Evolutionary conservation across 306 rosid genomes (phyloP).

Genomic region (Acacia melanoxylon): DNA sequence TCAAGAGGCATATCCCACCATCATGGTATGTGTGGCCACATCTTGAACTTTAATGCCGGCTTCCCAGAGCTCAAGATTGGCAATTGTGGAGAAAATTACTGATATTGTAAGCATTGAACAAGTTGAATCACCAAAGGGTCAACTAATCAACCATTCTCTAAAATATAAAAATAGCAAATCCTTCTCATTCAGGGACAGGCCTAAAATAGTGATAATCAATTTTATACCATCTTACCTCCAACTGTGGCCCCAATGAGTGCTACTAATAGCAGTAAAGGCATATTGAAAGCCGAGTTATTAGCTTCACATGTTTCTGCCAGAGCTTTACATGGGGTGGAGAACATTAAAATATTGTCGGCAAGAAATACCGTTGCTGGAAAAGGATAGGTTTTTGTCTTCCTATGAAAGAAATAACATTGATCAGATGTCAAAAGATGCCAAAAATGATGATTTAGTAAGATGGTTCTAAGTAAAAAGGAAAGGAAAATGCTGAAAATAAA

Average conservation of each 20-base stretch:
- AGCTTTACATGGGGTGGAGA: slow-evolving; percentile 66
- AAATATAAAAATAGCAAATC: slow-evolving; percentile 4
- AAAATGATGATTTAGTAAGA: not conserved
- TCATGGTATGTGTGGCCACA: not conserved
- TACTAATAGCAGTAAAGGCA: slow-evolving; percentile 84
- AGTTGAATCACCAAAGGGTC: not conserved
- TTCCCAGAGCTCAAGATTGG: slow-evolving; percentile 9
- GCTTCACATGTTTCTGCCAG: slow-evolving; percentile 92
- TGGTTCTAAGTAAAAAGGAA: not conserved
- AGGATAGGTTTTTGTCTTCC: slow-evolving; percentile 48
- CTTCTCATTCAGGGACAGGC: slow-evolving; percentile 10
- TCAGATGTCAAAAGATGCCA: slow-evolving; percentile 6
- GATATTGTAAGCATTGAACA: not conserved
- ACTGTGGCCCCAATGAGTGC: slow-evolving; percentile 97
- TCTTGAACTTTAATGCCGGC: not conserved
- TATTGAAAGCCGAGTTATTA: slow-evolving; percentile 60
- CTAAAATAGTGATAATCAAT: slow-evolving; percentile 22
- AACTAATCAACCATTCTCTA: not conserved
- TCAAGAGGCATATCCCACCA: slow-evolving; percentile 11
- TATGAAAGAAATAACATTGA: slow-evolving; percentile 30
- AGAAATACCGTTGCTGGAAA: slow-evolving; percentile 55
- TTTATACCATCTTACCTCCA: slow-evolving; percentile 68
- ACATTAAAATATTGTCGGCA: slow-evolving; percentile 57
- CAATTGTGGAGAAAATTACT: not conserved
- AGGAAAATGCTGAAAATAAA: not conserved